Conservation (phyloP, 805 yeast genomes). For the Cyberlindnera euphorbiae region DNA sequence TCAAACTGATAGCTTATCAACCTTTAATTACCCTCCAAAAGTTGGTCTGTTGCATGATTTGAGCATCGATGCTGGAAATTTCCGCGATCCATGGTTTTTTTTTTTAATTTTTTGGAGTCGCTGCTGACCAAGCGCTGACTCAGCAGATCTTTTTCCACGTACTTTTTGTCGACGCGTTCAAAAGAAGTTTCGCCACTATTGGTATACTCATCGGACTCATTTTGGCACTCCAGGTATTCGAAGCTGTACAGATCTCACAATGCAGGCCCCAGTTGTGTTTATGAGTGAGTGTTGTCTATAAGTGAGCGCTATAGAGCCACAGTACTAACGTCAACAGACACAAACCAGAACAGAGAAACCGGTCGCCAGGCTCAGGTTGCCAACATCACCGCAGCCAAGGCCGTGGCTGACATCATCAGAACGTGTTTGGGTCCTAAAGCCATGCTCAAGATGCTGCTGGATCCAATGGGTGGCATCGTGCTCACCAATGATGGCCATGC, state of each 20-base stretch:
- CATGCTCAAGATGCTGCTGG: slow-evolving; percentile 95
- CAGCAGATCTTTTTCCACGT: too few species aligned
- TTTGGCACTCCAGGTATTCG: too few species aligned
- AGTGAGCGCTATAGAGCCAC: too few species aligned
- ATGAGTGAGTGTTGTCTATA: slow-evolving; percentile 40
- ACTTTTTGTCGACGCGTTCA: not conserved
- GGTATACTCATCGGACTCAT: not conserved
- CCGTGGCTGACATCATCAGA: slow-evolving; percentile 95
- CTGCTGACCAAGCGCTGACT: too few species aligned
- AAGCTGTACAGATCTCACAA: too few species aligned
- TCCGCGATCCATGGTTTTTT: too few species aligned
- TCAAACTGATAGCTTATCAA: too few species aligned
- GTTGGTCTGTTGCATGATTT: too few species aligned
- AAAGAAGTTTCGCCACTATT: slow-evolving; percentile 1
- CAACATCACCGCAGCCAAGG: slow-evolving; percentile 98
- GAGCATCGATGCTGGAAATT: too few species aligned
- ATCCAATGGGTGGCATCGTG: slow-evolving; percentile 92
- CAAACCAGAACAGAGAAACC: slow-evolving; percentile 86
- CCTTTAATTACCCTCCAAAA: too few species aligned
- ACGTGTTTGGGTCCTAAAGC: slow-evolving; percentile 99
- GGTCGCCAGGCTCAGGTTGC: slow-evolving; percentile 97
- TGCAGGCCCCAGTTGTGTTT: slow-evolving; percentile 84
- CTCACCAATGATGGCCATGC: slow-evolving; percentile 99
- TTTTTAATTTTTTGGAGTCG: not conserved
- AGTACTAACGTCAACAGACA: slow-evolving; percentile 35